Percentiles rank a stretch among this genome's conserved stretches.
Conservation (phyloP, 257 asterid species). For the Cordia subcordata region DNA sequence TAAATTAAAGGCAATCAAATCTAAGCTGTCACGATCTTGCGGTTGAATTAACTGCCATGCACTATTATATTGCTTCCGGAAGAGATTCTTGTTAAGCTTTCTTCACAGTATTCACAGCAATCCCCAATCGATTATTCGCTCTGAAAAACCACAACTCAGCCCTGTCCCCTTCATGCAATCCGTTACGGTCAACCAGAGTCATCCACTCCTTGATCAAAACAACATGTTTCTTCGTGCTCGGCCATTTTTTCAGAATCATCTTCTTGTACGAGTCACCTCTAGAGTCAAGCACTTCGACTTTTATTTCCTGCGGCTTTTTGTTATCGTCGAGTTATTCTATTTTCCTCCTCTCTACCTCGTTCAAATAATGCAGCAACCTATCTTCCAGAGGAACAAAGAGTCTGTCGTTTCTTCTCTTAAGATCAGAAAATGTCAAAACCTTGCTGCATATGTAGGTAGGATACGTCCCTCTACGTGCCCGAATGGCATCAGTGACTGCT, state of each 20-base stretch:
- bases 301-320: too few species aligned
- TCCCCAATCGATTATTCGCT: not conserved
- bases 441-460: not conserved
- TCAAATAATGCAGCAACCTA: not conserved
- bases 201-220: constrained; percentile 4
- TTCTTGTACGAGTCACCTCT: not conserved
- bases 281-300: not conserved
- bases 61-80: too few species aligned
- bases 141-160: not conserved
- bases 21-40: too few species aligned
- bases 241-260: not conserved
- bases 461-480: too few species aligned
- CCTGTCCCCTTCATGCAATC: not conserved
- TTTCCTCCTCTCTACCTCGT: not conserved
- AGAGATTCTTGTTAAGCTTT: too few species aligned
- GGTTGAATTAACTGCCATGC: too few species aligned
- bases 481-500: too few species aligned
- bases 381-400: not conserved
- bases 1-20: too few species aligned
- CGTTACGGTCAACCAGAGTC: not conserved
- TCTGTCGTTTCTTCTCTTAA: not conserved
- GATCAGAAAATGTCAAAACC: not conserved
- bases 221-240: not conserved
- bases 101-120: not conserved
- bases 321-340: too few species aligned